A percentile compares a stretch with the other conserved stretches of the same genome.
These are phyloP conservation scores for Chamaecrista fasciculata DNA, from an alignment of 306 rosid species.

Conservation along the genomic window DNA sequence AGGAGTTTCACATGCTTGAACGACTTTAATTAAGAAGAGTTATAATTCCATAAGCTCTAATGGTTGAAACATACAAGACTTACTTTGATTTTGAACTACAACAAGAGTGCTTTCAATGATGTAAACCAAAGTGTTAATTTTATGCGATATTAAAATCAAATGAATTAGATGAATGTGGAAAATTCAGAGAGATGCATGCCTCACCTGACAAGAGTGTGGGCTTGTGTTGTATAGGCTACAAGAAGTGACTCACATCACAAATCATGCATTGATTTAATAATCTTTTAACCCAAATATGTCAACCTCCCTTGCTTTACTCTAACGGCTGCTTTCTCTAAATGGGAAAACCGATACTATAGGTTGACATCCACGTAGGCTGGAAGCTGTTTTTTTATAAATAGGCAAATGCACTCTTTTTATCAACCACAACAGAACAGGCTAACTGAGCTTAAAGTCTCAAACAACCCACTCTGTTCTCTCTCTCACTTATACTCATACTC, in stretches of 20 bases:
- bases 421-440: slow-evolving; percentile 37
- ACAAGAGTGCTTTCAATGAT: too few species aligned
- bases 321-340: slow-evolving; percentile 52
- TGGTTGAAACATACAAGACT: too few species aligned
- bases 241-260: slow-evolving; percentile 34
- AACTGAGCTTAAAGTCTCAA: slow-evolving; percentile 14
- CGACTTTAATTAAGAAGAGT: not conserved
- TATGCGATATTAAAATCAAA: slow-evolving; percentile 18
- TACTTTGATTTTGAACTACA: too few species aligned
- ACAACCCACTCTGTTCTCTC: not conserved
- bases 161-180: slow-evolving; percentile 2
- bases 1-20: not conserved
- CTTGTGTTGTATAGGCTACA: slow-evolving; percentile 41
- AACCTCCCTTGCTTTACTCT: slow-evolving; percentile 58
- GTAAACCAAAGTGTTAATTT: slow-evolving; percentile 30
- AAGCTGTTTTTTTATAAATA: slow-evolving; percentile 61
- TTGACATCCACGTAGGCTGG: slow-evolving; percentile 47
- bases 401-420: slow-evolving; percentile 19
- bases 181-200: slow-evolving; percentile 33
- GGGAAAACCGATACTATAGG: slow-evolving; percentile 20
- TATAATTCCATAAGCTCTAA: not conserved
- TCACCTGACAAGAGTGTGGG: slow-evolving; percentile 47
- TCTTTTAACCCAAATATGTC: slow-evolving; percentile 34
- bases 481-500: not conserved
- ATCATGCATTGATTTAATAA: slow-evolving; percentile 52